These are phyloP conservation scores for Globisporangium canariense DNA, from an alignment of 352 stramenopile species.

Conservation along the genomic window DNA sequence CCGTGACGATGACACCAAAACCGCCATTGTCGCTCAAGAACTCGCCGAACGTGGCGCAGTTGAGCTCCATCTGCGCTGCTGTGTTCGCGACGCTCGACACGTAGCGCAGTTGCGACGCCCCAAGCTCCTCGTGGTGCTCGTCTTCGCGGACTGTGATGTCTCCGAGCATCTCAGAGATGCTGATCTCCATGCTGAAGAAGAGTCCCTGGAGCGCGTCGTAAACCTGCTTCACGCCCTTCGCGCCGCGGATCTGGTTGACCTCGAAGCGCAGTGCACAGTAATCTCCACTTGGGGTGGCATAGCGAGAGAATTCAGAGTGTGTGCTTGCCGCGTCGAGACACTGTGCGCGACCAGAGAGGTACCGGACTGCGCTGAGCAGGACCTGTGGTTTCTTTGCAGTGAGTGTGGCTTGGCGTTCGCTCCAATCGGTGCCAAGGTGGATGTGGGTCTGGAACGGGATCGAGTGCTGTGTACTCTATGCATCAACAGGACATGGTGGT, in stretches of 20 bases:
- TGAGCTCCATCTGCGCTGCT: constrained; percentile 33
- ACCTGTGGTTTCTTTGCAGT: not conserved
- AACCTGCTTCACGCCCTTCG: constrained; percentile 34
- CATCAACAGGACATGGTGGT: not conserved
- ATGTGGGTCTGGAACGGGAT: not conserved
- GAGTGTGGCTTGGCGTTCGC: not conserved
- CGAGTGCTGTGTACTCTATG: not conserved
- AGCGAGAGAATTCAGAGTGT: constrained; percentile 20
- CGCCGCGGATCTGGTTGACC: constrained; percentile 40
- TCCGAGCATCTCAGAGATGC: constrained; percentile 44
- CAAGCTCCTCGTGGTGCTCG: constrained; percentile 35
- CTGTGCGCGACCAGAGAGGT: not conserved
- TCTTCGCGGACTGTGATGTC: constrained; percentile 56
- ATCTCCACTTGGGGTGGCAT: constrained; percentile 35
- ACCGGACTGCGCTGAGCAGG: not conserved
- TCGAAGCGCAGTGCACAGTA: constrained; percentile 46
- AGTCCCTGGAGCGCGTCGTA: constrained; percentile 55
- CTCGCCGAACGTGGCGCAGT: constrained; percentile 42
- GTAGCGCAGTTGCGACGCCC: constrained; percentile 37
- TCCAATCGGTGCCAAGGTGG: not conserved
- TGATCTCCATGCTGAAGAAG: constrained; percentile 62
- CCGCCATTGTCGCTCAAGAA: constrained; percentile 19
- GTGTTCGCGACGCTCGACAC: constrained; percentile 19
- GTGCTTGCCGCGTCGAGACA: not conserved
- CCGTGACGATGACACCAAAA: constrained; percentile 29